phyloP scores from a whole-genome alignment of 2,329 filamentous ascomycete genomes.

The Stagonosporopsis vannaccii region DNA sequence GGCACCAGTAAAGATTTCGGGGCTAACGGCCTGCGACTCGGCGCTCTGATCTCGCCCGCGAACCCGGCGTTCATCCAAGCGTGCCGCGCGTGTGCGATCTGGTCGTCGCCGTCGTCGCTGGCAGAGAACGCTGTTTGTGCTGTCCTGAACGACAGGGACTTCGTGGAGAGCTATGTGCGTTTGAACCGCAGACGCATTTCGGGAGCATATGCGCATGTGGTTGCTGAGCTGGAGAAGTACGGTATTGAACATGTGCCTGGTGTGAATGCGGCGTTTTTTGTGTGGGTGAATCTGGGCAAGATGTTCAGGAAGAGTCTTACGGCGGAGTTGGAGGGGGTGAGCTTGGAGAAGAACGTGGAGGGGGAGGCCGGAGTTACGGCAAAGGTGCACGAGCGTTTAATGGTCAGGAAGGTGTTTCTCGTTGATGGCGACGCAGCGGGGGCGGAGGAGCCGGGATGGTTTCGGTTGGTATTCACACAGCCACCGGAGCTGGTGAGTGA shows the following conservation, averaged over 20 bases:
- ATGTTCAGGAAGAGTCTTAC: slow-evolving; percentile 17
- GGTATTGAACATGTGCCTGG: slow-evolving; percentile 50
- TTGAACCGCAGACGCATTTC: slow-evolving; percentile 48
- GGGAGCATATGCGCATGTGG: slow-evolving; percentile 22
- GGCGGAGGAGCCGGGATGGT: slow-evolving; percentile 59
- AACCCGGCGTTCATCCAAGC: slow-evolving; percentile 45
- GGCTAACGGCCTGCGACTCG: slow-evolving; percentile 55
- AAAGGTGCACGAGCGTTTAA: slow-evolving; percentile 54
- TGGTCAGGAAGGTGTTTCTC: slow-evolving; percentile 59
- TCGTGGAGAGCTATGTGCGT: slow-evolving; percentile 48
- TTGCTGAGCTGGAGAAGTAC: slow-evolving; percentile 29
- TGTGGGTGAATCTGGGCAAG: slow-evolving; percentile 51
- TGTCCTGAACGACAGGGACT: slow-evolving; percentile 1
- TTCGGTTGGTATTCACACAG: slow-evolving; percentile 59
- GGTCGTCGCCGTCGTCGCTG: slow-evolving; percentile 19
- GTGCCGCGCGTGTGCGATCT: slow-evolving; percentile 11
- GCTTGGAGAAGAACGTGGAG: neutral
- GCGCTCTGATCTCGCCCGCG: slow-evolving; percentile 18
- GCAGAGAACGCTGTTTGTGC: slow-evolving; percentile 9
- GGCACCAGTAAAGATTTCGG: slow-evolving; percentile 58
- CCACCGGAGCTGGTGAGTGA: slow-evolving; percentile 2
- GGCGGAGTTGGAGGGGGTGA: neutral
- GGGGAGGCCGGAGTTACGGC: slow-evolving; percentile 53
- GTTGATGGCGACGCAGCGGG: slow-evolving; percentile 58
- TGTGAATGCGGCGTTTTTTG: slow-evolving; percentile 56